Conservation (phyloP, 441 rosid genomes). For the Erodium chrysanthum region DNA sequence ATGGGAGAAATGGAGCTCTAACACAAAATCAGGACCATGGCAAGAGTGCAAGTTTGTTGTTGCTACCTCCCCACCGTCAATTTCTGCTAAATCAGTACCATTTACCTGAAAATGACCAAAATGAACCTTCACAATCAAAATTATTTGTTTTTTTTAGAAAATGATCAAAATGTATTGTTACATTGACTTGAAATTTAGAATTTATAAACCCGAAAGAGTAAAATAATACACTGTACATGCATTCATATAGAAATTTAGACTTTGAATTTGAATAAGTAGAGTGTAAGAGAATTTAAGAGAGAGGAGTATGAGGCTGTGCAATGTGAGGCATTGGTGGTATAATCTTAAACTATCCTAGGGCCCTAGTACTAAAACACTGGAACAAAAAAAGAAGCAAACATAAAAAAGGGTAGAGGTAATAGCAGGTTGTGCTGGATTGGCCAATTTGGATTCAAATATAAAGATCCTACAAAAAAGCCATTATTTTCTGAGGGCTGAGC, state of each 20-base stretch:
- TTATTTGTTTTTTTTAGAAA: constrained; percentile 4
- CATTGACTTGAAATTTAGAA: too few species aligned
- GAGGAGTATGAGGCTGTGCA: not conserved
- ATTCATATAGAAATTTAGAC: not conserved
- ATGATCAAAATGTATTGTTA: not conserved
- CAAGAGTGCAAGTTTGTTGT: constrained; percentile 53
- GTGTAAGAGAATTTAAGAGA: not conserved
- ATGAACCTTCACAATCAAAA: constrained; percentile 2
- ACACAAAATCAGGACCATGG: constrained; percentile 45
- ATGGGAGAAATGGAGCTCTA: constrained; percentile 36
- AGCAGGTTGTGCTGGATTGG: not conserved
- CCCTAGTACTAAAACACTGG: not conserved
- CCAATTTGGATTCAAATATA: not conserved
- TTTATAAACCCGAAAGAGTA: not conserved
- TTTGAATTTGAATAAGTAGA: not conserved
- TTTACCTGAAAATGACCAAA: constrained; percentile 34
- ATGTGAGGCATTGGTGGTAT: not conserved
- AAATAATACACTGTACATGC: not conserved
- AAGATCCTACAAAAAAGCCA: not conserved
- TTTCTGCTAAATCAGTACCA: constrained; percentile 53
- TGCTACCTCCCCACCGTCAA: constrained; percentile 55
- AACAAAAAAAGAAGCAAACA: not conserved
- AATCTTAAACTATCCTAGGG: not conserved
- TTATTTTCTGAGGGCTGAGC: not conserved
- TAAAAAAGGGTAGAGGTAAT: not conserved